These are phyloP conservation scores for Xylariaceae sp. DNA, from an alignment of 2,329 filamentous ascomycete genomes.

Conservation along the genomic window DNA sequence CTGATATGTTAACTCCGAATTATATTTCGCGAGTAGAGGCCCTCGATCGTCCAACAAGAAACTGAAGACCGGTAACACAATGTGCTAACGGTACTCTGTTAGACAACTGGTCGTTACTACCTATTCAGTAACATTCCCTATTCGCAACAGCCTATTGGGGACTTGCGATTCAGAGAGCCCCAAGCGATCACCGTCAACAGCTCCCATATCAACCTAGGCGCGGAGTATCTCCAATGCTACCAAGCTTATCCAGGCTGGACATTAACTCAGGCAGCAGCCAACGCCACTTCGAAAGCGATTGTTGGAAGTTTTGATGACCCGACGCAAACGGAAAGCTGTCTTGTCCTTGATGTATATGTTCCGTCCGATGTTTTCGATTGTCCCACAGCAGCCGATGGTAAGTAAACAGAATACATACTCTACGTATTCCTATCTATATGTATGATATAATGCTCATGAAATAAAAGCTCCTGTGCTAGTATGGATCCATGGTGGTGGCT, in stretches of 20 bases:
- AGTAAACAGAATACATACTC: background rate
- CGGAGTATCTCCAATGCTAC: slow-evolving; percentile 24
- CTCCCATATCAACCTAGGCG: slow-evolving; percentile 21
- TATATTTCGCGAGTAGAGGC: background rate
- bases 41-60: no score
- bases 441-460: background rate
- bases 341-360: slow-evolving; percentile 21
- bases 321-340: slow-evolving; percentile 23
- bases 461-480: slow-evolving; percentile 21
- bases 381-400: slow-evolving; percentile 6
- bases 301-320: background rate
- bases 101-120: slow-evolving; percentile 33
- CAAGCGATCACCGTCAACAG: slow-evolving; percentile 22
- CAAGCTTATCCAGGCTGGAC: slow-evolving; percentile 31
- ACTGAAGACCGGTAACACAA: no score
- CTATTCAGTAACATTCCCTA: slow-evolving; percentile 38
- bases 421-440: background rate
- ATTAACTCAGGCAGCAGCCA: background rate
- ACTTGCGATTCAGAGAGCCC: slow-evolving; percentile 33
- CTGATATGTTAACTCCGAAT: background rate
- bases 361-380: slow-evolving; percentile 13
- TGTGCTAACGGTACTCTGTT: background rate
- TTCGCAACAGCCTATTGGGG: slow-evolving; percentile 32
- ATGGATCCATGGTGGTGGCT: slow-evolving; percentile 28
- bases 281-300: background rate